Conservation (phyloP, 345 rosid genomes). For the Sapria himalayana region DNA sequence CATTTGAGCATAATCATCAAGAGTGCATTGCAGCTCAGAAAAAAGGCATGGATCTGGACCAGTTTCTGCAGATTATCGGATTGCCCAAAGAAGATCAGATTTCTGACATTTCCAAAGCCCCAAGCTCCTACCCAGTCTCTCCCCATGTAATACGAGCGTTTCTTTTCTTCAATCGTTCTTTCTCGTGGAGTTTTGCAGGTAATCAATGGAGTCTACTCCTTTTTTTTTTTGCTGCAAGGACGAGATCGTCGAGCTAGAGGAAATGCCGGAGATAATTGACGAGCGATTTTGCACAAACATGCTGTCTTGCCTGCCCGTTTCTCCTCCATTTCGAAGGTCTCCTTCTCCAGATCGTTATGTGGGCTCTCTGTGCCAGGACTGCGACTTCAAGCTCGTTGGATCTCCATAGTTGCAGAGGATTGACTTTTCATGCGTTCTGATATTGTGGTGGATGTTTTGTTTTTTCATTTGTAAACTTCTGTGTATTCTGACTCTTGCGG, state of each 20-base stretch:
- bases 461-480: too few species aligned
- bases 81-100: constrained; percentile 13
- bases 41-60: constrained; percentile 14
- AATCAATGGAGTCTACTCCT: too few species aligned
- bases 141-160: too few species aligned
- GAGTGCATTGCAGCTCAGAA: constrained; percentile 27
- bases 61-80: constrained; percentile 23
- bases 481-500: too few species aligned
- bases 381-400: constrained; percentile 16
- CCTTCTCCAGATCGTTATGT: constrained; percentile 11
- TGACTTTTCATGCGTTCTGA: constrained; percentile 7
- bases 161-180: too few species aligned
- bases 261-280: too few species aligned
- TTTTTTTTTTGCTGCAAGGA: too few species aligned
- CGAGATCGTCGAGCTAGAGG: too few species aligned
- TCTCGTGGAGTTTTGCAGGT: too few species aligned
- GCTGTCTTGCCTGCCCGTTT: constrained; percentile 5
- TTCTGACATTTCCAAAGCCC: background rate
- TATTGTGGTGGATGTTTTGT: too few species aligned
- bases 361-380: constrained; percentile 11
- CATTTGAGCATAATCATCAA: constrained; percentile 29
- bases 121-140: too few species aligned
- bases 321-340: constrained; percentile 8
- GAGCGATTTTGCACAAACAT: too few species aligned
- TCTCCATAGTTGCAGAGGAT: constrained; percentile 14